Evolutionary conservation across 352 stramenopile species (phyloP), one percentile per base, ranked within the genome.

Genomic region (Globisporangium lucens): DNA sequence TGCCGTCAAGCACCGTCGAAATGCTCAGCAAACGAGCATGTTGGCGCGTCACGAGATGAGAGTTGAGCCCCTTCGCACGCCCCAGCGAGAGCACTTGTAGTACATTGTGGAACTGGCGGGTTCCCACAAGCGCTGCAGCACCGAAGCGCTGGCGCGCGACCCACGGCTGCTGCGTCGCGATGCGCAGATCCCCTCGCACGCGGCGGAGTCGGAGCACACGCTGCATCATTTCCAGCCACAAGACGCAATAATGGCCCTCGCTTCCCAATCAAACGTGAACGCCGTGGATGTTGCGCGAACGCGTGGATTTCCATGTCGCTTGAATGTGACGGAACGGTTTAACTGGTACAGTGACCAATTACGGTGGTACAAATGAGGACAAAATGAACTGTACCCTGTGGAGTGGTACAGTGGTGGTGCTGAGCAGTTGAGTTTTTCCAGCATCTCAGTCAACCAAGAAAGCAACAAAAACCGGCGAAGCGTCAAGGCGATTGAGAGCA

Each of bases 141-240:
- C 53, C 47, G 47, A 58, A 22, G n/a, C 29, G 30, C 61, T 57
- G 43, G 9, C 56, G 43, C 5, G 47, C 22, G 9, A 22, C 3
- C 55, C 64, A 41, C 22, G 36, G 43, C 56, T 38, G 29, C 30
- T 53, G 43, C 56, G 35, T 15, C 6, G 13, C 7, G 38, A 56
- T 36, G 63, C 63, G 22, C 35, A 43, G 27, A 47, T 41, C 13
- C 33, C 55, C 65, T 49, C 57, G 56, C 56, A 41, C 64, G 57
- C 49, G 49, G 46, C 65, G 56, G 24, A 70, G 61, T 29, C 68
- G 68, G 51, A 73, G 29, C 35, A 73, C 68, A 24, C 68, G 63
- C 24, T 47, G 63, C 56, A 73, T 68, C 68, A 73, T 71, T 56
- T 56, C 36, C 61, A 60, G 55, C 41, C 53, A 63, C 27, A 66